These are phyloP conservation scores for Phaseolus lunatus DNA, from an alignment of 306 rosid genomes.

Conservation along the genomic window DNA sequence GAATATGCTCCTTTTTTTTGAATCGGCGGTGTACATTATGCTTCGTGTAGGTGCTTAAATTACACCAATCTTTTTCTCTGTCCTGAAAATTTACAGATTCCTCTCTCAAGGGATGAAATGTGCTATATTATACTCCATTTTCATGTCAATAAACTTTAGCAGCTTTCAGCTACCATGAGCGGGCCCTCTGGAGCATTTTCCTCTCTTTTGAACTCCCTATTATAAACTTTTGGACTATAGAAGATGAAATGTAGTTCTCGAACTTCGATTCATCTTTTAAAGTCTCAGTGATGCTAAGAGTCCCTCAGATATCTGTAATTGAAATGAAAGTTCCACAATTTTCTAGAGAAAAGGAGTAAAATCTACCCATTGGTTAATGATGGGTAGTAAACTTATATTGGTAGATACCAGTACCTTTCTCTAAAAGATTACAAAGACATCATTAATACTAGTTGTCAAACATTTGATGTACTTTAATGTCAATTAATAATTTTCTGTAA, in stretches of 20 bases:
- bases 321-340: not conserved
- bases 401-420: not conserved
- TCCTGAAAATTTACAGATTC: not conserved
- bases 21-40: not conserved
- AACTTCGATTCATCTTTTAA: not conserved
- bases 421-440: not conserved
- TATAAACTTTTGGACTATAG: not conserved
- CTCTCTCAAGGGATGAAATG: not conserved
- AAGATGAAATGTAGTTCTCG: not conserved
- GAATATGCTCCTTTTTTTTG: too few species aligned
- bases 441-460: not conserved
- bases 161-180: not conserved
- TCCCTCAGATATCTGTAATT: not conserved
- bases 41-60: not conserved
- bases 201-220: not conserved
- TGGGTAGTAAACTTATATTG: not conserved
- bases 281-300: not conserved
- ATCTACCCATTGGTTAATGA: not conserved
- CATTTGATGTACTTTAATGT: not conserved
- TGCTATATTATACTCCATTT: not conserved
- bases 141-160: not conserved
- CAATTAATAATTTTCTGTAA: not conserved
- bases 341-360: not conserved
- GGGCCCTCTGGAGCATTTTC: not conserved
- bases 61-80: not conserved